phyloP scores from a whole-genome alignment of 1,284 basidiomycete genomes.

The Volvariella surrecta region DNA sequence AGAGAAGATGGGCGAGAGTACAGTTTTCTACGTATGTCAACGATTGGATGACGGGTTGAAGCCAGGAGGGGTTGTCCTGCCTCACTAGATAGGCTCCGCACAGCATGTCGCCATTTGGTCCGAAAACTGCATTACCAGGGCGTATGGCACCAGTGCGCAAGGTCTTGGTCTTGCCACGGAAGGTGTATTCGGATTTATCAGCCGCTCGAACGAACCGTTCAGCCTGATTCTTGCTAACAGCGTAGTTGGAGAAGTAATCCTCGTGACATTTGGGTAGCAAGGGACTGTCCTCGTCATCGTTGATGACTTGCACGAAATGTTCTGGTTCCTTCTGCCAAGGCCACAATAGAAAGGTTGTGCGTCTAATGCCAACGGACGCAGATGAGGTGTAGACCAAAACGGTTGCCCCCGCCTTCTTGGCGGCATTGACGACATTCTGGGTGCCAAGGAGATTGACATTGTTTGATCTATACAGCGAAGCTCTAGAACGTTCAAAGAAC shows the following conservation, averaged over 20 bases:
- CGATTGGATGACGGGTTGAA: conserved; percentile 45
- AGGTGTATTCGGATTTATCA: conserved; percentile 25
- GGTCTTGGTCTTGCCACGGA: conserved; percentile 20
- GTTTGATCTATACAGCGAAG: conserved; percentile 43
- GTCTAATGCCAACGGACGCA: conserved; percentile 42
- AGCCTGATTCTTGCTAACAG: conserved; percentile 45
- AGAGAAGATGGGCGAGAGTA: conserved; percentile 58
- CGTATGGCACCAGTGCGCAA: conserved; percentile 63
- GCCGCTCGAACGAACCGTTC: conserved; percentile 50
- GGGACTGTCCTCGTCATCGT: conserved; percentile 38
- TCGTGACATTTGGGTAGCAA: conserved; percentile 37
- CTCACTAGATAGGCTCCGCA: conserved; percentile 53
- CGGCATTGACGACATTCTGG: conserved; percentile 48
- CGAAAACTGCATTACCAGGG: conserved; percentile 68
- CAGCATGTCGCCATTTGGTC: conserved; percentile 56
- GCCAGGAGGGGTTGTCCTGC: conserved; percentile 55
- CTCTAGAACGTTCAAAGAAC: conserved; percentile 55
- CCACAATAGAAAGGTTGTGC: conserved; percentile 55
- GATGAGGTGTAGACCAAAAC: conserved; percentile 58
- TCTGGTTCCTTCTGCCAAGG: conserved; percentile 57
- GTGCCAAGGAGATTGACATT: conserved; percentile 59
- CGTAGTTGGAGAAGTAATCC: conserved; percentile 67
- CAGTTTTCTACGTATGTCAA: conserved; percentile 70
- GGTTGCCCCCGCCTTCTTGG: conserved; percentile 31
- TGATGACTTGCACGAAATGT: conserved; percentile 47